Evolutionary conservation across 495 filamentous ascomycete species (phyloP).

Genomic region (Thermochaetoides thermophila): DNA sequence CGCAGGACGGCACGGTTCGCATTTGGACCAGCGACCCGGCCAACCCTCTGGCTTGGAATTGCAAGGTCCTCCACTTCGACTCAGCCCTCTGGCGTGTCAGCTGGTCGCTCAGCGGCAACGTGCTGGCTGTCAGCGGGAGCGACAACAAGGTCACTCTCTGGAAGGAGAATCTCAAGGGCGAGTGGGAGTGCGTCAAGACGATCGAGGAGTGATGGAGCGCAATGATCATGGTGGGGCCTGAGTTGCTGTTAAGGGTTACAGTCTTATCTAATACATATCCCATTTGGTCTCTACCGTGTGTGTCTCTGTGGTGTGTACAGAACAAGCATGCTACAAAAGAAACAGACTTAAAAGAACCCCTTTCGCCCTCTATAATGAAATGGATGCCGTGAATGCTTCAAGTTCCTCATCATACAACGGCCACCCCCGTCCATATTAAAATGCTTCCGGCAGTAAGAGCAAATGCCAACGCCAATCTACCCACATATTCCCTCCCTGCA

Average conservation of each 20-base stretch:
- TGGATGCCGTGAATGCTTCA: too few relatives aligned
- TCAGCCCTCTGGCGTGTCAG: slow-evolving; percentile 87
- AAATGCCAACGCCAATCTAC: too few relatives aligned
- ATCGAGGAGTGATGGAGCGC: slow-evolving; percentile 65
- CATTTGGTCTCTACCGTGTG: background rate
- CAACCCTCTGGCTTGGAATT: slow-evolving; percentile 53
- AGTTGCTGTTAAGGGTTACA: slow-evolving; percentile 5
- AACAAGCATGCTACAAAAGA: too few relatives aligned
- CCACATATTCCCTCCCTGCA: too few relatives aligned
- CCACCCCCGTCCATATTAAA: too few relatives aligned
- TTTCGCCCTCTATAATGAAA: too few relatives aligned
- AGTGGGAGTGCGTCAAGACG: slow-evolving; percentile 91
- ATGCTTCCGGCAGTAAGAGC: too few relatives aligned
- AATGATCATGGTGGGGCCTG: background rate
- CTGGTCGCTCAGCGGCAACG: slow-evolving; percentile 96
- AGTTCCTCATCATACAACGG: too few relatives aligned
- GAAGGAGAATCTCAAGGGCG: slow-evolving; percentile 66
- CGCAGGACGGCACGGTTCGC: slow-evolving; percentile 90
- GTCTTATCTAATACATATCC: slow-evolving; percentile 4
- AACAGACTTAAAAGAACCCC: too few relatives aligned
- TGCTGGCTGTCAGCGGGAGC: slow-evolving; percentile 80
- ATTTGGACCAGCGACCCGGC: slow-evolving; percentile 78
- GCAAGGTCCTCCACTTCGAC: slow-evolving; percentile 73
- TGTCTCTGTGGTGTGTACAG: too few relatives aligned
- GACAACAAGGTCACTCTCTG: slow-evolving; percentile 92